Conservation (phyloP, 768 basidiomycete genomes). For the Artomyces pyxidatus region DNA sequence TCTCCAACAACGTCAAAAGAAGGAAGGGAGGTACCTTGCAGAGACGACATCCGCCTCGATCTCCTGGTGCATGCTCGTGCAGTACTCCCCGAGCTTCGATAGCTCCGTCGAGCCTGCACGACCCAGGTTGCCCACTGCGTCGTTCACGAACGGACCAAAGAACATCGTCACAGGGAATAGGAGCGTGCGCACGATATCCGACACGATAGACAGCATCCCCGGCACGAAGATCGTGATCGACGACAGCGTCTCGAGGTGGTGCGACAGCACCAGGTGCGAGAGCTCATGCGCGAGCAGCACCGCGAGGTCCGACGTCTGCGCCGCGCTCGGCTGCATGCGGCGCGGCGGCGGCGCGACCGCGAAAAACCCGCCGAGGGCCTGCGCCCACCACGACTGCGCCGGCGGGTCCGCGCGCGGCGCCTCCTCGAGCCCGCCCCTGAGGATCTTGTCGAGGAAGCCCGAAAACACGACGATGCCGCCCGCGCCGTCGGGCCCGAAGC, state of each 20-base stretch:
- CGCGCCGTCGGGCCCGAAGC: slow-evolving; percentile 85
- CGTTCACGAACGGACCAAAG: slow-evolving; percentile 92
- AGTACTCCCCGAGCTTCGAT: slow-evolving; percentile 60
- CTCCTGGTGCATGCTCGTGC: slow-evolving; percentile 78
- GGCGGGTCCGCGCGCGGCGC: slow-evolving; percentile 22
- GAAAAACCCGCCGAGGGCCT: slow-evolving; percentile 38
- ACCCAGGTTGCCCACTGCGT: slow-evolving; percentile 78
- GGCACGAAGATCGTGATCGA: slow-evolving; percentile 78
- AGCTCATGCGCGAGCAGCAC: slow-evolving; percentile 91
- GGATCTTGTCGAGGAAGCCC: slow-evolving; percentile 85
- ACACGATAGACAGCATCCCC: slow-evolving; percentile 63
- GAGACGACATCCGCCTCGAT: slow-evolving; percentile 91
- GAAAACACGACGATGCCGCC: slow-evolving; percentile 94
- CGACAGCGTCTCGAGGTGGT: slow-evolving; percentile 89
- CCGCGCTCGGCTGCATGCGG: slow-evolving; percentile 44
- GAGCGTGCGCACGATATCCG: slow-evolving; percentile 70
- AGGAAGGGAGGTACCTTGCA: slow-evolving; percentile 44
- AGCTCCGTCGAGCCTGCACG: slow-evolving; percentile 73
- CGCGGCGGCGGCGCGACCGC: slow-evolving; percentile 26
- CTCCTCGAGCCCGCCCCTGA: slow-evolving; percentile 32
- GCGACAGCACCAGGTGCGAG: slow-evolving; percentile 82
- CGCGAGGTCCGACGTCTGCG: slow-evolving; percentile 85
- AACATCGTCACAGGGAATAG: slow-evolving; percentile 87
- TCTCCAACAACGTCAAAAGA: slow-evolving; percentile 4
- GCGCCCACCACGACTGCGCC: slow-evolving; percentile 37